phyloP scores from a whole-genome alignment of 495 filamentous ascomycete genomes.

The Lophium mytilinum region DNA sequence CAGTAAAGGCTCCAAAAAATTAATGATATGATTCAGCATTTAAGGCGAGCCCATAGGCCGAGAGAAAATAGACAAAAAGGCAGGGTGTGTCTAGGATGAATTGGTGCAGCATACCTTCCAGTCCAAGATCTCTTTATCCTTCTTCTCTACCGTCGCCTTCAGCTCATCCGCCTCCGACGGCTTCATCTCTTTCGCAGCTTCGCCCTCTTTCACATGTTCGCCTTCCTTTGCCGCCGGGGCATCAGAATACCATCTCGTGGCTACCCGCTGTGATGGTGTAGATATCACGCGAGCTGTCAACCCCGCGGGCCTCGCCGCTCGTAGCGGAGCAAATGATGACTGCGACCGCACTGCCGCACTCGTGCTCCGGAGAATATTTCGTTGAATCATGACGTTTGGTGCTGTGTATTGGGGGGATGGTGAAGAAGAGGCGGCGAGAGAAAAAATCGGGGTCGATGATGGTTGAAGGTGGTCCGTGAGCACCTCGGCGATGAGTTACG shows the following conservation, averaged over 20 bases:
- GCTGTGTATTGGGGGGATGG: background rate
- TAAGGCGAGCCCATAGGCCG: too few relatives aligned
- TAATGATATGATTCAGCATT: background rate
- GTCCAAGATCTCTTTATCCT: conserved; percentile 74
- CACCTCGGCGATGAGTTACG: conserved; percentile 3
- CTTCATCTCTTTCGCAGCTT: conserved; percentile 7
- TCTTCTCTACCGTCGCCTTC: conserved; percentile 66
- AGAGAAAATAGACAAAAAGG: background rate
- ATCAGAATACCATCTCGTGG: conserved; percentile 25
- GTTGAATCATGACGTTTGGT: conserved; percentile 20
- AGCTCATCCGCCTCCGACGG: conserved; percentile 38
- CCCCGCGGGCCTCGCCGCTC: background rate
- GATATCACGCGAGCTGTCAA: conserved; percentile 5
- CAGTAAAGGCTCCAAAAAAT: background rate
- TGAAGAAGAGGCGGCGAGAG: background rate
- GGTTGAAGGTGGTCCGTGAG: background rate
- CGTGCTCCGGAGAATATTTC: conserved; percentile 18
- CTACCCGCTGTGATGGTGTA: background rate
- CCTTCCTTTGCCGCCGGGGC: conserved; percentile 22
- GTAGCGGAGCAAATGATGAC: conserved; percentile 7
- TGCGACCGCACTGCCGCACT: conserved; percentile 5
- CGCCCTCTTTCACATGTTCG: background rate
- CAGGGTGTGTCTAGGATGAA: conserved; percentile 1
- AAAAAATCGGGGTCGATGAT: background rate
- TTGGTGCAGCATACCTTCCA: conserved; percentile 59